Conservation (phyloP, 352 stramenopile genomes). For the Phytophthora pistaciae region DNA sequence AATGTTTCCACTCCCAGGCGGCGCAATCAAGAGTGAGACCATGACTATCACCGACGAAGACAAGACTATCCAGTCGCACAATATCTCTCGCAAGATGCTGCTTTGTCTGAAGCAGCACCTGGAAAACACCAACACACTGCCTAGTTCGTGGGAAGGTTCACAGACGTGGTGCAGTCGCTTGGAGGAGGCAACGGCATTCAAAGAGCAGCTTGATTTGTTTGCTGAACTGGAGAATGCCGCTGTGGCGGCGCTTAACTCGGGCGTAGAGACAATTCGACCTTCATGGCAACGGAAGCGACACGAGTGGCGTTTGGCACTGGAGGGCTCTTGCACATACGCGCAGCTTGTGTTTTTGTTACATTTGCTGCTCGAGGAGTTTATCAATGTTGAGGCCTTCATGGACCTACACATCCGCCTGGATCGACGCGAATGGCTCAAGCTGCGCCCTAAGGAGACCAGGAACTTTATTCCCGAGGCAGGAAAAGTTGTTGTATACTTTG, state of each 20-base stretch:
- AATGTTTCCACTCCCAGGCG: constrained; percentile 76
- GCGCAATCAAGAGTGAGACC: constrained; percentile 51
- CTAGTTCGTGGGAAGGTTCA: constrained; percentile 53
- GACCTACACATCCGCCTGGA: constrained; percentile 77
- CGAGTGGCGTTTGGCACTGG: constrained; percentile 73
- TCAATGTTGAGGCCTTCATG: constrained; percentile 85
- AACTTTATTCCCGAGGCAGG: constrained; percentile 85
- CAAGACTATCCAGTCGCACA: constrained; percentile 48
- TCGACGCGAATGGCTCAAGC: constrained; percentile 81
- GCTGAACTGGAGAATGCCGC: constrained; percentile 67
- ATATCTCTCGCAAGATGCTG: constrained; percentile 70
- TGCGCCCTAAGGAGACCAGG: constrained; percentile 71
- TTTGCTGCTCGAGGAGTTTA: constrained; percentile 78
- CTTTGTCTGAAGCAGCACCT: constrained; percentile 69
- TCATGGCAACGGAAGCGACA: constrained; percentile 84
- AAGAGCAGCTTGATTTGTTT: constrained; percentile 56
- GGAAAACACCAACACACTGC: constrained; percentile 57
- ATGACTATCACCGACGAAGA: constrained; percentile 56
- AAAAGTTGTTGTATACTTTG: constrained; percentile 80
- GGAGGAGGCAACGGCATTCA: constrained; percentile 38
- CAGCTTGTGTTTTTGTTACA: constrained; percentile 81
- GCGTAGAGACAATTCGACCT: constrained; percentile 64
- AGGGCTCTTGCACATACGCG: constrained; percentile 72
- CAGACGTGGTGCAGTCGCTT: constrained; percentile 56
- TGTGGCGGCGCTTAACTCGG: constrained; percentile 43